phyloP scores from a whole-genome alignment of 164 flowering plant genomes.

The Tinospora cordifolia region DNA sequence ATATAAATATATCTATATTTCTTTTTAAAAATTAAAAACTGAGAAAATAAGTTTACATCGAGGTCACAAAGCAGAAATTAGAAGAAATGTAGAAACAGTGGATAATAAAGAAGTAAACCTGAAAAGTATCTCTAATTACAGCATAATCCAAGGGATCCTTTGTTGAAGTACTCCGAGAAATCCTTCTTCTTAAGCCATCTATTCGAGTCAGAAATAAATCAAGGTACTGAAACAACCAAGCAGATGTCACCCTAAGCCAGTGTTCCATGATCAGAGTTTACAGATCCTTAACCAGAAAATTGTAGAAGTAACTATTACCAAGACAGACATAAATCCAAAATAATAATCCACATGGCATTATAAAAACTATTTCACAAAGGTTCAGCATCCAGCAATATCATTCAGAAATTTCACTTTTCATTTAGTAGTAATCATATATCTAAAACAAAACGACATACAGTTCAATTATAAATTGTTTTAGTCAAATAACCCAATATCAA shows the following conservation, averaged over 20 bases:
- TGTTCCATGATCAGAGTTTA: background rate
- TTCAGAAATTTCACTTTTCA: background rate
- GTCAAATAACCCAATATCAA: too few species aligned
- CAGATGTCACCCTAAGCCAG: background rate
- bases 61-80: background rate
- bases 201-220: constrained; percentile 76
- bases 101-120: constrained; percentile 35
- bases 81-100: background rate
- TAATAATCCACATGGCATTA: background rate
- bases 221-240: constrained; percentile 50
- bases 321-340: background rate
- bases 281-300: background rate
- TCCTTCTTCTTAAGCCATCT: constrained; percentile 80
- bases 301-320: background rate
- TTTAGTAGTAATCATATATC: too few species aligned
- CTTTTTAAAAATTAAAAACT: too few species aligned
- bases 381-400: background rate
- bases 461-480: too few species aligned
- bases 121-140: constrained; percentile 58
- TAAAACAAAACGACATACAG: too few species aligned
- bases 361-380: background rate
- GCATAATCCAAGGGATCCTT: constrained; percentile 36
- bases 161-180: constrained; percentile 23
- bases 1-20: too few species aligned
- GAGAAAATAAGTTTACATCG: too few species aligned